phyloP scores from a whole-genome alignment of 192 early-diverging fungal genomes.

The Thamnidium elegans region DNA sequence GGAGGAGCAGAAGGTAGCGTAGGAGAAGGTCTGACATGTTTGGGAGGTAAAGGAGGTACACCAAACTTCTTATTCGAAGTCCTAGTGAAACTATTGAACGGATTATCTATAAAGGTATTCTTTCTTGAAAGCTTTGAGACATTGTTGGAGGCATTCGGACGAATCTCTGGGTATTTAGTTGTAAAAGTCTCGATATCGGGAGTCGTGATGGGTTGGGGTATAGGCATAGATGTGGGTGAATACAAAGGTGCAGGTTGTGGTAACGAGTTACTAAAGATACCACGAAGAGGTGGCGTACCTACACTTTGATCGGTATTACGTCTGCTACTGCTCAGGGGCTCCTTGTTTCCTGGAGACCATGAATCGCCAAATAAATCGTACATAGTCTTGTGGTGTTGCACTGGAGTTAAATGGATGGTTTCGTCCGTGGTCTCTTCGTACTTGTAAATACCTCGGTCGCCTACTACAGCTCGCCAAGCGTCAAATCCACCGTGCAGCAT shows the following conservation, averaged over 20 bases:
- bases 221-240: slow-evolving; percentile 1
- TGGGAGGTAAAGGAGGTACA: slow-evolving; percentile 34
- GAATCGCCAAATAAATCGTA: slow-evolving; percentile 17
- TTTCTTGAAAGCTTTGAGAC: slow-evolving; percentile 25
- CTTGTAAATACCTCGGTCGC: slow-evolving; percentile 42
- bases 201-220: not conserved
- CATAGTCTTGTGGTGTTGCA: slow-evolving; percentile 1
- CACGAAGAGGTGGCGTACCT: slow-evolving; percentile 13
- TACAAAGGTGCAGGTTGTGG: not conserved
- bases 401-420: not conserved
- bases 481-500: slow-evolving; percentile 79
- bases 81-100: slow-evolving; percentile 46
- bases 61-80: slow-evolving; percentile 32
- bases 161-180: slow-evolving; percentile 17
- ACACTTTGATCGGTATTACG: too few species aligned
- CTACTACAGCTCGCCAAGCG: slow-evolving; percentile 63
- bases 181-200: not conserved
- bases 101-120: slow-evolving; percentile 60
- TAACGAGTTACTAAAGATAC: slow-evolving; percentile 9
- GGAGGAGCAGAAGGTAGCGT: not conserved
- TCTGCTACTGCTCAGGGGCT: not conserved
- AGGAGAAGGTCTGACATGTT: slow-evolving; percentile 42
- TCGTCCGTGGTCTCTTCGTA: not conserved
- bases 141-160: slow-evolving; percentile 16
- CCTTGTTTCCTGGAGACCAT: not conserved